Evolutionary conservation across 2,329 filamentous ascomycete species (phyloP), one percentile per base, ranked within the genome.

Genomic region (Pseudopyrenochaeta lycopersici): DNA sequence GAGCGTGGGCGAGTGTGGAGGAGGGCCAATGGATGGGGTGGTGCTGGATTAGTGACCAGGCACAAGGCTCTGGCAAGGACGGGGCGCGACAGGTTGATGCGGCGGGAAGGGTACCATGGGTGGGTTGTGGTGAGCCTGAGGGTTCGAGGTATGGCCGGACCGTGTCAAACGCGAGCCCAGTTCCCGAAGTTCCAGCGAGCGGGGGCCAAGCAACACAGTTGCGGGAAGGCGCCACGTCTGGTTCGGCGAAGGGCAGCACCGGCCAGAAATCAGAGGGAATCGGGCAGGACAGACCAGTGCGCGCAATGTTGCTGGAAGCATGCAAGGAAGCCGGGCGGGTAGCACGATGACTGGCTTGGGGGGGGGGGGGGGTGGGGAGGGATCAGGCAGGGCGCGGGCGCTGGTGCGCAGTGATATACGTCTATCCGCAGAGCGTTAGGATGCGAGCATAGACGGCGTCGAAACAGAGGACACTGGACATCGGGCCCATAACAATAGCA

Each of bases 1-100:
- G 65, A 58, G 63, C 44, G 47, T 54, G 52, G 53, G 56, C 60
- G 52, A 55, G 59, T 52, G 47, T 52, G 44, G 46, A 50, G 30
- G 39, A 47, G 48, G 64, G 54, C 64, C 66, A 69, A 72, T 68
- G 41, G 65, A 55, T 35, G 53, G 51, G 42, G 50, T 43, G 42
- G 50, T 43, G 47, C 30, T 14, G 60, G 20, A 42, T 53, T 46
- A 41, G 47, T 32, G 46, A 50, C 42, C 39, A 52, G 52, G 53
- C 52, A 62, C 62, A 63, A 48, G 56, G 58, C 54, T 52, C 58
- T 46, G 42, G 54, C 45, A 42, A 58, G 42, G 49, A 58, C 57
- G 54, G 54, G 48, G 51, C 52, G 56, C 60, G 63, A 56, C 49
- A 51, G 57, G 47, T 49, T 54, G 59, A 27, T 27, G 23, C 23